phyloP scores from a whole-genome alignment of 495 filamentous ascomycete genomes.

The Jackrogersella minutella region DNA sequence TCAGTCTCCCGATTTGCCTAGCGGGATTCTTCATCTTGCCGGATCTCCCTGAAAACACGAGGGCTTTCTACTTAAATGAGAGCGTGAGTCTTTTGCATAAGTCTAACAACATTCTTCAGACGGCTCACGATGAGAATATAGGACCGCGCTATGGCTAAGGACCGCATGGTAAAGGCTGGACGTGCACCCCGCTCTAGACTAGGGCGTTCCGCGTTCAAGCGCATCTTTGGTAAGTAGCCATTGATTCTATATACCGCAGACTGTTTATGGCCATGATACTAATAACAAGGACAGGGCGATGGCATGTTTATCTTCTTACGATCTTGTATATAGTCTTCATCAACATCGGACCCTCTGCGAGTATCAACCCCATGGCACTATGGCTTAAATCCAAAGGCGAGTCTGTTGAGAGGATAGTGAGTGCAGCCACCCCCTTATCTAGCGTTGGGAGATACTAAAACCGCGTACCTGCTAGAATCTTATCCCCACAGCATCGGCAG shows the following conservation, averaged over 20 bases:
- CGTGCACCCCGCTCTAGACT: conserved; percentile 54
- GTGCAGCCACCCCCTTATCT: background rate
- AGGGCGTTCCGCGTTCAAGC: conserved; percentile 57
- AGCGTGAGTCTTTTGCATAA: conserved; percentile 37
- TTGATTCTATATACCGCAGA: background rate
- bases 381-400: conserved; percentile 57
- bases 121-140: conserved; percentile 26
- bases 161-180: conserved; percentile 59
- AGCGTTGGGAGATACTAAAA: background rate
- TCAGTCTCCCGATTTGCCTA: conserved; percentile 56
- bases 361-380: conserved; percentile 45
- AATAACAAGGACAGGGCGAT: conserved; percentile 42
- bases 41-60: conserved; percentile 52
- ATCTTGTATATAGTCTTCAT: conserved; percentile 52
- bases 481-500: conserved; percentile 53
- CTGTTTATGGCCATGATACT: conserved; percentile 2
- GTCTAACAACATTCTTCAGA: background rate
- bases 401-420: conserved; percentile 48
- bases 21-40: conserved; percentile 55
- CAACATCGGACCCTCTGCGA: conserved; percentile 37
- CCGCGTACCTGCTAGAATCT: conserved; percentile 42
- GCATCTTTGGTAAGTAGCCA: conserved; percentile 54
- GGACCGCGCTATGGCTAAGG: conserved; percentile 55
- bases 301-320: conserved; percentile 60
- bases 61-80: conserved; percentile 52